Percentiles rank a stretch among this genome's conserved stretches.
phyloP scores from a whole-genome alignment of 139 green algal species.

The Coccomyxa sp. region DNA sequence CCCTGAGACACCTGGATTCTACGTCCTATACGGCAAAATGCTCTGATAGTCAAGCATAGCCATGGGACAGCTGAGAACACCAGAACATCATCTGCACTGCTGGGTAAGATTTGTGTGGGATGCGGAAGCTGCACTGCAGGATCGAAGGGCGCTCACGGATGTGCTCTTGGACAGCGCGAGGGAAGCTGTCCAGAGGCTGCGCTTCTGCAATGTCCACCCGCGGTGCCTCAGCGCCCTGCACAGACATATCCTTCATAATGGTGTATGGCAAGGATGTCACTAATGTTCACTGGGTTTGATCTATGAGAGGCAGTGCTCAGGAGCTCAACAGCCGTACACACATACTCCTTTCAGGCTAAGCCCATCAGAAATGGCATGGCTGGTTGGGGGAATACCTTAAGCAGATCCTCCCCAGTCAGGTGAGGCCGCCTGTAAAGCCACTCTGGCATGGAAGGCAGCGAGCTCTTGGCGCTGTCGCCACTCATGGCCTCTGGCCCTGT shows the following conservation, averaged over 20 bases:
- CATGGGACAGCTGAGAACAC: not conserved
- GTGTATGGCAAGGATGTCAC: not conserved
- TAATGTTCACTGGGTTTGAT: not conserved
- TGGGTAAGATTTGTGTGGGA: not conserved
- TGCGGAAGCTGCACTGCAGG: not conserved
- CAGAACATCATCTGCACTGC: not conserved
- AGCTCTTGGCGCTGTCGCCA: not conserved
- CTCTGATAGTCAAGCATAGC: not conserved
- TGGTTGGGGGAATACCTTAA: not conserved
- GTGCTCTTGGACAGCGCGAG: constrained; percentile 36
- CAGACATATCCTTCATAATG: not conserved
- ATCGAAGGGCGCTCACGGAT: constrained; percentile 5
- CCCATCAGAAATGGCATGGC: not conserved
- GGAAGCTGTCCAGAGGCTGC: constrained; percentile 20
- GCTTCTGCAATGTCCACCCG: not conserved
- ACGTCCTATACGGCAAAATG: not conserved
- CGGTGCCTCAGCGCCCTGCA: not conserved
- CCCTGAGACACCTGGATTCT: not conserved
- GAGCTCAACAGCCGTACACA: not conserved
- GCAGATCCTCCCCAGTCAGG: constrained; percentile 14
- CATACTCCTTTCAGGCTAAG: not conserved
- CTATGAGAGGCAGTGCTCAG: not conserved
- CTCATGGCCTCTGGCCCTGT: not conserved
- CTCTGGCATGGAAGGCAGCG: constrained; percentile 7
- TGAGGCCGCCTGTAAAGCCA: constrained; percentile 7